Base-by-base conservation (phyloP, 176 grass and related monocot genomes). In the Hyparrhenia diplandra region DNA sequence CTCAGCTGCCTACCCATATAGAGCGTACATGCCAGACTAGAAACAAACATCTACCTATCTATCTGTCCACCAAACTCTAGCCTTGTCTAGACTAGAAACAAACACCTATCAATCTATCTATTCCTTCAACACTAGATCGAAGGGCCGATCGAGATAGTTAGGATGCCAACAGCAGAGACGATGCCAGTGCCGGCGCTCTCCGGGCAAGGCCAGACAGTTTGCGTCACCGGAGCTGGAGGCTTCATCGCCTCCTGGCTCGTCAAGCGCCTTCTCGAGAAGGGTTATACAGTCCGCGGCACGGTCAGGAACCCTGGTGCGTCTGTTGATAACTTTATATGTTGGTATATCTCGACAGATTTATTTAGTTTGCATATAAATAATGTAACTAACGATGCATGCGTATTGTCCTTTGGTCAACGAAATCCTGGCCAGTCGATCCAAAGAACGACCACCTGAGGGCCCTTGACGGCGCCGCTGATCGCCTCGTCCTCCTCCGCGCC, bases 241-340 rank as follows among this genome's bases (percentile, higher is more conserved):
- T 97, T 94, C 80, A 94, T 97, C n/a, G 92, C 92, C 5, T 97
- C 94, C 23, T 97, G 94, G 94, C 87, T 97, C 23, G 94, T 97
- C 11, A 97, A 97, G 86, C 83, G 85, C 75, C 92, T 97, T 35
- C 85, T 97, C 10, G 73, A 92, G 47, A 87, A 59, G 45, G 94
- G 92, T 0, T 97, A 97, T 83, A 92, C 87, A 29, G 94, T 97
- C 63, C 85, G 74, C 2, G 94, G 94, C 71, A 94, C 92, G 3
- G 85, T 94, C 32, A 88, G 94, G 39, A 90, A 92, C 68, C 94
- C 92, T 60, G 85, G 94, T 97, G 37, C 8, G n/a, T n/a, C n/a
- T n/a, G n/a, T n/a, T n/a, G n/a, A n/a, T n/a, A n/a, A n/a, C n/a
- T n/a, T n/a, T n/a, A n/a, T n/a, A n/a, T n/a, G n/a, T n/a, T n/a